Conservation (phyloP, 139 green algal species). For the Chlamydomonas schloesseri region DNA sequence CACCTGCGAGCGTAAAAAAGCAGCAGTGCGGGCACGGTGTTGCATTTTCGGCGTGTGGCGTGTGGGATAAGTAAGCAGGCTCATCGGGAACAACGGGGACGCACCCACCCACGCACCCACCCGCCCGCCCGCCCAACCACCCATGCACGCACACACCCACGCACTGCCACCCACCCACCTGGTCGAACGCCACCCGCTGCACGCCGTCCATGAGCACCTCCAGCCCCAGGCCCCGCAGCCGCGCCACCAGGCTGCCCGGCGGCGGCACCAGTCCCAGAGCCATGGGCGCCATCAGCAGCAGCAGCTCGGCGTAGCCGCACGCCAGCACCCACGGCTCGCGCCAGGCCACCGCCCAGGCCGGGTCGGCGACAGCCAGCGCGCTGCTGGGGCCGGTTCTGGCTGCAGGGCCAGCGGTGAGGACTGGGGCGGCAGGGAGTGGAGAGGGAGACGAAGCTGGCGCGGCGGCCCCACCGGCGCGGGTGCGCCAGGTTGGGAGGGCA, state of each 20-base stretch:
- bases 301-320: conserved; percentile 33
- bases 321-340: conserved; percentile 36
- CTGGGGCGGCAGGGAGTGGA: too few relatives aligned
- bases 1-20: conserved; percentile 10
- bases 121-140: too few relatives aligned
- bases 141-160: too few relatives aligned
- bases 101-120: too few relatives aligned
- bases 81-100: too few relatives aligned
- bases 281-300: conserved; percentile 25
- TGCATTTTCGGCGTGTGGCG: not conserved
- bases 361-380: too few relatives aligned
- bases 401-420: not conserved
- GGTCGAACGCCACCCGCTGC: conserved; percentile 30
- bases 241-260: conserved; percentile 8
- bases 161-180: too few relatives aligned
- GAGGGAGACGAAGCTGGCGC: too few relatives aligned
- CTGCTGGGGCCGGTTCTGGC: too few relatives aligned
- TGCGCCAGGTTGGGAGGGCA: not conserved
- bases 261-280: conserved; percentile 14
- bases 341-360: conserved; percentile 20
- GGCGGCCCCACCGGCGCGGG: too few relatives aligned
- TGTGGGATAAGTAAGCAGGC: not conserved
- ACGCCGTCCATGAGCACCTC: conserved; percentile 47
- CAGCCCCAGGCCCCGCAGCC: conserved; percentile 22
- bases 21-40: too few relatives aligned